Conservation (phyloP, 2,329 filamentous ascomycete genomes). For the Aspergillus clavatus region DNA sequence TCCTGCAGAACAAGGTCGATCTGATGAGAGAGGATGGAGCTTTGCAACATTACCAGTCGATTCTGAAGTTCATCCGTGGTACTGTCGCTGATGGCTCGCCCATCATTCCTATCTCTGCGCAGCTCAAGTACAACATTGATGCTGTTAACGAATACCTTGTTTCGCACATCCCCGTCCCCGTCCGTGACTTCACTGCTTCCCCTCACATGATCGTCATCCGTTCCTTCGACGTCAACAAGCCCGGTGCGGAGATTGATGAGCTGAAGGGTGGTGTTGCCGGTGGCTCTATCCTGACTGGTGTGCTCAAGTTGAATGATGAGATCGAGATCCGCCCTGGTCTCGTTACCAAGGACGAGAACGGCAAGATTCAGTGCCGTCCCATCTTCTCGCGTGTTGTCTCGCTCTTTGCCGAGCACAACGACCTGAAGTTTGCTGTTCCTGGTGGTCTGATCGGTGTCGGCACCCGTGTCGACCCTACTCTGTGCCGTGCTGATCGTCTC, state of each 20-base stretch:
- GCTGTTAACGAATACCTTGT: slow-evolving; percentile 95
- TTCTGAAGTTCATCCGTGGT: slow-evolving; percentile 96
- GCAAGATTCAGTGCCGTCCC: slow-evolving; percentile 91
- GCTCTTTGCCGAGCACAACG: slow-evolving; percentile 95
- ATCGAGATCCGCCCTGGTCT: slow-evolving; percentile 99
- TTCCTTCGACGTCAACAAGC: slow-evolving; percentile 99
- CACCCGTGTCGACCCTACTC: slow-evolving; percentile 92
- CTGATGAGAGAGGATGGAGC: slow-evolving; percentile 95
- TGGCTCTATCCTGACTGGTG: slow-evolving; percentile 93
- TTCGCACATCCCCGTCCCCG: slow-evolving; percentile 87
- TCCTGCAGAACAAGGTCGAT: slow-evolving; percentile 99
- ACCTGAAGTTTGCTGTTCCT: slow-evolving; percentile 95
- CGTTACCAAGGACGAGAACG: slow-evolving; percentile 88
- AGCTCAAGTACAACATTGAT: slow-evolving; percentile 99
- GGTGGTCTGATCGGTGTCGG: slow-evolving; percentile 98
- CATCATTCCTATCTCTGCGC: slow-evolving; percentile 93
- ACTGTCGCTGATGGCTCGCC: slow-evolving; percentile 93
- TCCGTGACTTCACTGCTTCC: slow-evolving; percentile 83
- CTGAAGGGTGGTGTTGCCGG: slow-evolving; percentile 98
- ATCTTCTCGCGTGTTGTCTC: slow-evolving; percentile 95
- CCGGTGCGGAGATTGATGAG: slow-evolving; percentile 96
- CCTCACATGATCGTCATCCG: slow-evolving; percentile 99
- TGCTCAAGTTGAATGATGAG: slow-evolving; percentile 94
- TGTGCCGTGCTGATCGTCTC: slow-evolving; percentile 97
- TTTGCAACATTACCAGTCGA: slow-evolving; percentile 90